phyloP scores from a whole-genome alignment of 257 asterid genomes.

The Verbena officinalis region DNA sequence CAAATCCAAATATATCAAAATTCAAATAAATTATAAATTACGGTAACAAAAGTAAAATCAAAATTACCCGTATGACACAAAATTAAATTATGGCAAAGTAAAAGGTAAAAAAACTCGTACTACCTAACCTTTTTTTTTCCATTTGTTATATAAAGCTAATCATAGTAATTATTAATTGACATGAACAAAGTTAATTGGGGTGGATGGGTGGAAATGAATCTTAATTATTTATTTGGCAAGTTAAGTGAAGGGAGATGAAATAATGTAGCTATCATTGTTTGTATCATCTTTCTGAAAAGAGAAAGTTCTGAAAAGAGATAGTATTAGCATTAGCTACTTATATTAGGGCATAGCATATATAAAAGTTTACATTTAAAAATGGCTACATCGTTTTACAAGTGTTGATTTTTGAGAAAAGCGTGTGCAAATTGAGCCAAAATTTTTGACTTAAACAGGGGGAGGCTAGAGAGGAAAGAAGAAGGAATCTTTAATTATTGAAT shows the following conservation, averaged over 20 bases:
- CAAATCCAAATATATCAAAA: too few relatives aligned
- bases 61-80: too few relatives aligned
- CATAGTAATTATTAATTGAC: neutral
- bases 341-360: constrained; percentile 11
- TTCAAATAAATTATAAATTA: too few relatives aligned
- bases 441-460: constrained; percentile 25
- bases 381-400: constrained; percentile 22
- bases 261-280: constrained; percentile 7
- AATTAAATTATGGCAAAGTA: too few relatives aligned
- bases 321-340: constrained; percentile 1
- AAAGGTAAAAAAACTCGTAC: too few relatives aligned
- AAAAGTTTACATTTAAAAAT: constrained; percentile 9
- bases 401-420: constrained; percentile 13
- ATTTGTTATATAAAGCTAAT: too few relatives aligned
- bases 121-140: too few relatives aligned
- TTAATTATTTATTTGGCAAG: constrained; percentile 19
- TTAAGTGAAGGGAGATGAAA: constrained; percentile 21
- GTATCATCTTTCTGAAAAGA: constrained; percentile 19
- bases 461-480: too few relatives aligned
- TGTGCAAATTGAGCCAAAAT: constrained; percentile 26
- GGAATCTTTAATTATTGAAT: constrained; percentile 6
- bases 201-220: neutral
- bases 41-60: too few relatives aligned
- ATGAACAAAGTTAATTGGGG: neutral
- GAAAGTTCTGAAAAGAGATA: constrained; percentile 22